Conservation (phyloP, 1,284 basidiomycete genomes). For the Dichomitus squalens region DNA sequence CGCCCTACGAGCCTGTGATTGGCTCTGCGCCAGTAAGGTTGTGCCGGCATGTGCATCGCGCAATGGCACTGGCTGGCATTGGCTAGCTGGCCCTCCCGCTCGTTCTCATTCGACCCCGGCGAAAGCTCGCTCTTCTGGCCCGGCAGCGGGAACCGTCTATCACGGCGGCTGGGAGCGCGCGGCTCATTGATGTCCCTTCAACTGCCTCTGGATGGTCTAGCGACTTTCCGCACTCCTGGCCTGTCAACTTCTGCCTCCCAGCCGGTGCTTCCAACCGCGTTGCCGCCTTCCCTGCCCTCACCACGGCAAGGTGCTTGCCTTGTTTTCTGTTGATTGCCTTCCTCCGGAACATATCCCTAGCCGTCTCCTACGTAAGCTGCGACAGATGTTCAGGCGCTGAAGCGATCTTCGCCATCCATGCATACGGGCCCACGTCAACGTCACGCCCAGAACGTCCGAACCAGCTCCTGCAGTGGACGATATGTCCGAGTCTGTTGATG, state of each 20-base stretch:
- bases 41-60: constrained; percentile 10
- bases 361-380: constrained; percentile 16
- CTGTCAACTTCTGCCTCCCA: constrained; percentile 12
- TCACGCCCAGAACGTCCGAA: not conserved
- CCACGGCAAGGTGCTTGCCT: constrained; percentile 9
- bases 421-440: constrained; percentile 7
- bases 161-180: constrained; percentile 19
- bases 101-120: constrained; percentile 17
- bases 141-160: constrained; percentile 13
- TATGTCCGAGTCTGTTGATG: constrained; percentile 10
- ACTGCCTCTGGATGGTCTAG: constrained; percentile 19
- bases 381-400: not conserved
- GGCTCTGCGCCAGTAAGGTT: not conserved
- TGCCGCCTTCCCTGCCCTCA: constrained; percentile 11
- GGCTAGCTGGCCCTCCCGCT: not conserved
- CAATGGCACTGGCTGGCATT: too few species aligned
- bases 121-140: constrained; percentile 20
- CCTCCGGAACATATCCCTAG: constrained; percentile 9
- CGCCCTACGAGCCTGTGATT: constrained; percentile 4
- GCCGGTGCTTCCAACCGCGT: not conserved
- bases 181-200: constrained; percentile 17
- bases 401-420: constrained; percentile 19
- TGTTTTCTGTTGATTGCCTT: constrained; percentile 14
- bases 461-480: constrained; percentile 11
- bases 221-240: constrained; percentile 19